Percentiles rank a stretch among this genome's conserved stretches.
Conservation (phyloP, 306 rosid species). For the Cicer bijugum region DNA sequence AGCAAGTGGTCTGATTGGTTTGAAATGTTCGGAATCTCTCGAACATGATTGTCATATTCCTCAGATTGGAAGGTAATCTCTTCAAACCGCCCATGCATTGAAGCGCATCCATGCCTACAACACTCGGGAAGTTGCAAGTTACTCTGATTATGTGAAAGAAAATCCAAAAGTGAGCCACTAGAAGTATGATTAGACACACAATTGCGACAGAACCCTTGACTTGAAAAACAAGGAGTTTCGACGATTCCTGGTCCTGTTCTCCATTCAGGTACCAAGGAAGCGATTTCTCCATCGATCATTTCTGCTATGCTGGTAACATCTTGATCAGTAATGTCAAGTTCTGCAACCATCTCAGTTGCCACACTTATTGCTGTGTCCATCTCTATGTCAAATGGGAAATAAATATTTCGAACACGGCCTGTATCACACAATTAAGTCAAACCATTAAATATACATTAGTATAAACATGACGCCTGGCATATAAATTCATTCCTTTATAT, state of each 20-base stretch:
- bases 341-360: slow-evolving; percentile 96
- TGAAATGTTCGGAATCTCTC: slow-evolving; percentile 50
- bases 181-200: slow-evolving; percentile 72
- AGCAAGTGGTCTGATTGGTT: slow-evolving; percentile 50
- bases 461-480: not conserved
- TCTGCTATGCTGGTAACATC: slow-evolving; percentile 89
- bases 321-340: slow-evolving; percentile 87
- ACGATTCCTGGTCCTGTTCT: slow-evolving; percentile 66
- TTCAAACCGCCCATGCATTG: slow-evolving; percentile 88
- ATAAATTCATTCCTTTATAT: not conserved
- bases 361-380: slow-evolving; percentile 88
- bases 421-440: slow-evolving; percentile 45
- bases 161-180: slow-evolving; percentile 62
- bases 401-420: slow-evolving; percentile 83
- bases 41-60: slow-evolving; percentile 58
- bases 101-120: slow-evolving; percentile 72
- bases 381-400: slow-evolving; percentile 86
- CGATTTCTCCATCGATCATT: slow-evolving; percentile 90
- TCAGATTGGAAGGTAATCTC: slow-evolving; percentile 81
- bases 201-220: slow-evolving; percentile 66
- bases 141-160: slow-evolving; percentile 50
- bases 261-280: slow-evolving; percentile 89
- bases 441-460: slow-evolving; percentile 21
- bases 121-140: slow-evolving; percentile 59
- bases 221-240: slow-evolving; percentile 67